Evolutionary conservation across 2,329 filamentous ascomycete species (phyloP).

Genomic region (Epichloe scottii): DNA sequence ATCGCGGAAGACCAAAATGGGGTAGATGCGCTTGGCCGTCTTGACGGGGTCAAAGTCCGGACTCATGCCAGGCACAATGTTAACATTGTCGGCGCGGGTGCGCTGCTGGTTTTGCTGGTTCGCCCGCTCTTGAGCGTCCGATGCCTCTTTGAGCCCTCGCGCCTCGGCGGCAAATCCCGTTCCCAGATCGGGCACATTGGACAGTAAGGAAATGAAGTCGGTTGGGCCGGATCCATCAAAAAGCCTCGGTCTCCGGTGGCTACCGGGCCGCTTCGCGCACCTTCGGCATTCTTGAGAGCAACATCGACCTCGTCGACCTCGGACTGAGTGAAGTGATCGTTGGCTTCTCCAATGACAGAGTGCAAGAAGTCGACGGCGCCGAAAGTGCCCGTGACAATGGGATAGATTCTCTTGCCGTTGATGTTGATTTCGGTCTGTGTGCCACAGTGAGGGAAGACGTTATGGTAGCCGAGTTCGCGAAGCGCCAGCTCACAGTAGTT

Average conservation of each 20-base stretch:
- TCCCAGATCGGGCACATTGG: conserved; percentile 61
- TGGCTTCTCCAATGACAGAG: conserved; percentile 64
- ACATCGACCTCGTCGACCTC: conserved; percentile 72
- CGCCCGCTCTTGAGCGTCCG: conserved; percentile 50
- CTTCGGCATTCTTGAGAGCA: conserved; percentile 57
- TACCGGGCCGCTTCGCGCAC: conserved; percentile 23
- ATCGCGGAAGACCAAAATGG: conserved; percentile 87
- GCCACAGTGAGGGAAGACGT: conserved; percentile 71
- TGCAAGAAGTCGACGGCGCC: conserved; percentile 77
- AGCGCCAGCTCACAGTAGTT: conserved; percentile 74
- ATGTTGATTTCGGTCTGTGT: conserved; percentile 48
- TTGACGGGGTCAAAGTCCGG: conserved; percentile 66
- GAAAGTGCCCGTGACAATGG: conserved; percentile 61
- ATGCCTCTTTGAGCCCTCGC: conserved; percentile 44
- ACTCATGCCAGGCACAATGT: conserved; percentile 62
- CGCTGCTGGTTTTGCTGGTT: conserved; percentile 36
- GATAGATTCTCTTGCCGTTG: conserved; percentile 54
- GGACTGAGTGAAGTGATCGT: conserved; percentile 73
- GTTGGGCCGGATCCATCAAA: conserved; percentile 27
- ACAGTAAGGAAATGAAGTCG: conserved; percentile 60
- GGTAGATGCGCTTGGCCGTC: conserved; percentile 74
- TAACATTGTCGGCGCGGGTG: conserved; percentile 31
- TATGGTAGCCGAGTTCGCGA: conserved; percentile 66
- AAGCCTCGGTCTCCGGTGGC: conserved; percentile 28
- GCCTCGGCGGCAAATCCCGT: conserved; percentile 56